Percentiles rank a stretch among this genome's conserved stretches.
These are phyloP conservation scores for Panellus pusillus DNA, from an alignment of 768 basidiomycete genomes.

Conservation along the genomic window DNA sequence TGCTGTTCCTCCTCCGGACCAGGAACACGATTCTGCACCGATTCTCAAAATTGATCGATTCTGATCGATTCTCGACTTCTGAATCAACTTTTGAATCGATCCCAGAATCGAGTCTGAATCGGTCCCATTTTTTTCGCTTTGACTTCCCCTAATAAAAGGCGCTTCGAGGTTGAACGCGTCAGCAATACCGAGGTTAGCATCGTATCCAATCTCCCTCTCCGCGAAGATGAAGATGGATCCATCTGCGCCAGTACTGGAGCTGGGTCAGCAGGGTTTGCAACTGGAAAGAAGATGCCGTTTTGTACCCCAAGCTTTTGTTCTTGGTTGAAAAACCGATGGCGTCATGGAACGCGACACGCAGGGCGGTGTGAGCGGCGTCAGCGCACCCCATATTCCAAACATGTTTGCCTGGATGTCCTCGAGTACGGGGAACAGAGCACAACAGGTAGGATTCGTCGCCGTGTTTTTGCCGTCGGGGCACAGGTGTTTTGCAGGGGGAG, in stretches of 20 bases:
- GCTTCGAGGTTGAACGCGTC: constrained; percentile 25
- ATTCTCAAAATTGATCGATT: no score
- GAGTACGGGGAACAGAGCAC: constrained; percentile 14
- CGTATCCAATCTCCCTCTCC: constrained; percentile 29
- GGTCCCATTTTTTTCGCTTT: no score
- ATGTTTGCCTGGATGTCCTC: constrained; percentile 3
- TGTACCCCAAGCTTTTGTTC: background rate
- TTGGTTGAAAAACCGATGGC: constrained; percentile 8
- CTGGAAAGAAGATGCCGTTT: background rate
- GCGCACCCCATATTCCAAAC: background rate
- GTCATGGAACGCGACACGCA: constrained; percentile 9
- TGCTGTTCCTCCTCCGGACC: no score
- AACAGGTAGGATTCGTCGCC: constrained; percentile 16
- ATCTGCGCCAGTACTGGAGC: constrained; percentile 21
- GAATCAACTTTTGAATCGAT: no score
- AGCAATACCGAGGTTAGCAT: constrained; percentile 32
- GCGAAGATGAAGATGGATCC: constrained; percentile 35
- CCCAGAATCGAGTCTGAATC: no score
- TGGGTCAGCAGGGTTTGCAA: background rate
- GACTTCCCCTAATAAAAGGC: no score
- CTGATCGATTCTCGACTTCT: no score
- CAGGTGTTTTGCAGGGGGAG: background rate
- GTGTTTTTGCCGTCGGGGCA: constrained; percentile 17
- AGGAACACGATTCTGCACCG: no score
- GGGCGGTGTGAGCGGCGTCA: constrained; percentile 4